Base-by-base conservation (phyloP, 2,329 filamentous ascomycete genomes). In the Macrophomina phaseolina region DNA sequence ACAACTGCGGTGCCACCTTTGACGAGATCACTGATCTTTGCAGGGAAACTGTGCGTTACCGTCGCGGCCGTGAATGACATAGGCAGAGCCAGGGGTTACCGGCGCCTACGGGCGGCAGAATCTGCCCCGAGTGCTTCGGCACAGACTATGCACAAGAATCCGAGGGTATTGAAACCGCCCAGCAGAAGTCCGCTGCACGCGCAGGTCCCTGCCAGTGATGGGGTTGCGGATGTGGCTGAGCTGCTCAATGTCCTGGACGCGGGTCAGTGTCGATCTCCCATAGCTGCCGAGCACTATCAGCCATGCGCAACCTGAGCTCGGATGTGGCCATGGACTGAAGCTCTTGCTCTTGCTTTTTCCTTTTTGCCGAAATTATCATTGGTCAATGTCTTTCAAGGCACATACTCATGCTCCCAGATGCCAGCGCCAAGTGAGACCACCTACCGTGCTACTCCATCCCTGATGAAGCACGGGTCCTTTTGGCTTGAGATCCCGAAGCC, bases 111-210 rank as follows among this genome's bases (percentile, higher is more conserved):
- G 28, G 40, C 4, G 56, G 48, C 56, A 61, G 23, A 28, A 61
- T 61, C 56, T 61, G 56, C 40, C 56, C 40, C n/a, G 56, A 61
- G 56, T 48, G 56, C 30, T 46, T 46, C 16, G 11, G 40, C 56
- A 46, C 38, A 38, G 40, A 30, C 16, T 48, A 34, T 34, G 28
- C 40, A 28, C 8, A 48, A 34, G 28, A 48, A 30, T 9, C 14
- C 32, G 9, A 18, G n/a, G 28, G 36, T 23, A 32, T 18, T n/a
- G 14, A 56, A 42, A 6, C 9, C 6, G 4, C 12, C 5, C 28
- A n/a, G 56, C 30, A 4, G 14, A 30, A 11, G 40, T 5, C 23
- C 12, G 56, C 40, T n/a, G 56, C 40, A n/a, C 38, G 56, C n/a
- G 7, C 38, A 46, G 8, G 38, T 8, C 36, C 28, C 28, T 1